Base-by-base conservation (phyloP, 202 grass and related monocot genomes). In the Panicum hallii region DNA sequence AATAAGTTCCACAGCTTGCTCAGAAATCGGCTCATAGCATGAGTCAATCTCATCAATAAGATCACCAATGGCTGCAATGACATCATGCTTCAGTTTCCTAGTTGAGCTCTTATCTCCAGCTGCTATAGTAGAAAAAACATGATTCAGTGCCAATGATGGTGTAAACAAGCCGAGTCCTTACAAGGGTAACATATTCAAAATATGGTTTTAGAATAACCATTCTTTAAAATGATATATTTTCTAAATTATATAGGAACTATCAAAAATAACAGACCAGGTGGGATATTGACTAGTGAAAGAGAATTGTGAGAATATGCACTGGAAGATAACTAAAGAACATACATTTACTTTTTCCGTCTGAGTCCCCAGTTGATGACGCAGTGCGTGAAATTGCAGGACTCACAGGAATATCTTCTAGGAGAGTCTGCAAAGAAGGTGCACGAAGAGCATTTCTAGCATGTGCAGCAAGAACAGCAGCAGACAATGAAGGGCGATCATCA, bases 1-100 rank as follows among this genome's bases (percentile, higher is more conserved):
- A 94, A 99, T 95, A 89, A 91, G 96, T 83, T 99, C 96, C 58
- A 99, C 91, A 30, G 93, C 90, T 77, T 99, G 96, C 87, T 95
- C 96, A 72, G 93, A 94, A 66, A 99, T 96, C 44, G 87, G 84
- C 30, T 99, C 96, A 70, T 95, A 92, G 86, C 96, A 99, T 46
- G 87, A 90, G 48, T 96, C 90, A 14, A 99, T 99, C 65, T 99
- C 96, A 60, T 94, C 90, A 44, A 99, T 95, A 53, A 99, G 88
- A 90, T 89, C 91, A 84, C 94, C 94, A 76, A 99, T 94, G 70
- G 93, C 88, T 70, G 92, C 88, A 38, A 99, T 99, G 50, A 94
- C 96, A 96, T 93, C 93, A 80, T 99, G 93, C 82, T 99, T 99
- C 74, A 99, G 86, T 71, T 92, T 96, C 82, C 81, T 87, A 79